Conservation (phyloP, 768 basidiomycete species). For the Mycena olivaceomarginata region DNA sequence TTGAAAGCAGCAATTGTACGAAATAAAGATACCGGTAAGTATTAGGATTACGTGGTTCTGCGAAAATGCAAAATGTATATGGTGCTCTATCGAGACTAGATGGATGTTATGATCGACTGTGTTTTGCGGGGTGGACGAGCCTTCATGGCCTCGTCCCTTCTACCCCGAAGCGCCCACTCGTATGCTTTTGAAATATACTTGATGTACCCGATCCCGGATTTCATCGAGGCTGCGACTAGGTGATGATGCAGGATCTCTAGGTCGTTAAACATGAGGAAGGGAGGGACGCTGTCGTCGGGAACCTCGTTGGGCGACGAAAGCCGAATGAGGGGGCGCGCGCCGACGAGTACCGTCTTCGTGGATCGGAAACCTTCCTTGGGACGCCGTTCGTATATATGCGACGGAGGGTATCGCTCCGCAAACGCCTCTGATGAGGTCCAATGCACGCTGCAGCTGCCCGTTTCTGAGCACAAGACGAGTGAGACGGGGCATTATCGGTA, state of each 20-base stretch:
- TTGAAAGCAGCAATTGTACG: not conserved
- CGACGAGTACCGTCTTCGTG: constrained; percentile 74
- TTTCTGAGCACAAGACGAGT: constrained; percentile 57
- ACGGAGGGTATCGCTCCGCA: constrained; percentile 78
- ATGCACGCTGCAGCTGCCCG: constrained; percentile 69
- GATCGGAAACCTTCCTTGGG: constrained; percentile 72
- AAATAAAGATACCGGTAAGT: not conserved
- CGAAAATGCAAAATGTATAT: not conserved
- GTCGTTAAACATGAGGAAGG: constrained; percentile 85
- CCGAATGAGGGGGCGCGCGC: constrained; percentile 81
- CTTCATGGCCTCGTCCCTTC: constrained; percentile 73
- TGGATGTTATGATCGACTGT: constrained; percentile 3
- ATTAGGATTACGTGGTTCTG: constrained; percentile 4
- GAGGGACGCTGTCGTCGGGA: constrained; percentile 88
- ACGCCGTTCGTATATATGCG: constrained; percentile 62
- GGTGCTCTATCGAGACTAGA: not conserved
- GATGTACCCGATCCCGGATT: constrained; percentile 73
- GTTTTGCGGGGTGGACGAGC: constrained; percentile 35
- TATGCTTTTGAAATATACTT: constrained; percentile 87
- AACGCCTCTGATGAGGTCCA: constrained; percentile 79
- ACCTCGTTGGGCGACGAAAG: constrained; percentile 75
- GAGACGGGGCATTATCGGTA: constrained; percentile 13
- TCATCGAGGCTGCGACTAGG: constrained; percentile 66
- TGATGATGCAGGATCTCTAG: constrained; percentile 88
- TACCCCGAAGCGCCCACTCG: constrained; percentile 76